Evolutionary conservation across 306 rosid species (phyloP), one percentile per base, ranked within the genome.

Genomic region (Citrullus mucosospermus): DNA sequence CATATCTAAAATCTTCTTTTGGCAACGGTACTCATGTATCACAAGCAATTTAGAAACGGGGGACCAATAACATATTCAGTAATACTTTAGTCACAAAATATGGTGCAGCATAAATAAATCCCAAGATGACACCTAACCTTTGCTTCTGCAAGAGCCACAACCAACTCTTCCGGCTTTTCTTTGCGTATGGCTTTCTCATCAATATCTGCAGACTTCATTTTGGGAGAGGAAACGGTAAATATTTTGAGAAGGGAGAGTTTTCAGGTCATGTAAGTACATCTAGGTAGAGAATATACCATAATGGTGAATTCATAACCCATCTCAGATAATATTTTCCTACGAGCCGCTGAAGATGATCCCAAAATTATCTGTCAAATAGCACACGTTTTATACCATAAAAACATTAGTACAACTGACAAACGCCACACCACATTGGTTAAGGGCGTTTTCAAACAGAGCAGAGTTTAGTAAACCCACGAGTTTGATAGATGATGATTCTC

Each of bases 121-220:
- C n/a, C 12, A 22, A 69, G 28, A 38, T 28, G 59, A 53, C 69
- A 81, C 53, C 80, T 38, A 43, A 91, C 99, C 99, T 96, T 96
- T 39, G 97, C 98, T 82, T 92, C 90, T 2, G 97, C 98, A 53
- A 96, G 89, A 81, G 96, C 93, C 91, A 92, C 81, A 75, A 96
- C 99, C 81, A 96, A 81, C 41, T 92, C 97, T 79, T 92, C 93
- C 3, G 98, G 98, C 54, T 84, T 87, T 67, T 88, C 97, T 83
- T 81, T 92, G 60, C 99, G 88, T 81, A 92, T 96, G 80, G 85
- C 80, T 82, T 96, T 96, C 79, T 96, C 97, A 48, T 96, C 99
- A 80, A 92, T 96, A 82, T 96, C 99, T 38, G 99, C 99, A 65
- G 93, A 84, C 99, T 92, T 81, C 50, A 74, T 74, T 50, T 51